Conservation (phyloP, 2,329 filamentous ascomycete genomes). For the Penicillium vulpinum region DNA sequence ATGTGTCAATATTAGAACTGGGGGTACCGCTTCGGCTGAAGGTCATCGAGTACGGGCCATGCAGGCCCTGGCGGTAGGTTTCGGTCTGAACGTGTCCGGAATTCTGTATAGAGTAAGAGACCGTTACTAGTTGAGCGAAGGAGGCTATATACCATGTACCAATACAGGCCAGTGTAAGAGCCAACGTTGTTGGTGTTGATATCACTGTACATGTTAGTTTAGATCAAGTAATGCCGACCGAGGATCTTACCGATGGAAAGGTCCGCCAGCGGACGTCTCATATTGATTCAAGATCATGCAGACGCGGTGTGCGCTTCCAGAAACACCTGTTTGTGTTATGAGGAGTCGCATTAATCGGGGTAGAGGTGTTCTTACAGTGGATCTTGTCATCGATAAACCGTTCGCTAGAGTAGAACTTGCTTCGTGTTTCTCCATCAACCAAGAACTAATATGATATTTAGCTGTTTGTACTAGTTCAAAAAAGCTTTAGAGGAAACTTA, state of each 20-base stretch:
- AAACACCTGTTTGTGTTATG: constrained; percentile 27
- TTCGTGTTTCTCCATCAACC: constrained; percentile 63
- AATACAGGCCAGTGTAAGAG: constrained; percentile 60
- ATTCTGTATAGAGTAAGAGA: constrained; percentile 46
- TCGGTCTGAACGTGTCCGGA: constrained; percentile 65
- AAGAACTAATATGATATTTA: constrained; percentile 46
- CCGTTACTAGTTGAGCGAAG: not conserved
- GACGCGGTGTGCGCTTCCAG: constrained; percentile 52
- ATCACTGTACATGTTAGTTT: constrained; percentile 43
- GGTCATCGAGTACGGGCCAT: constrained; percentile 64
- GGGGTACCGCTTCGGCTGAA: constrained; percentile 62
- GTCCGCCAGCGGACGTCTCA: constrained; percentile 65
- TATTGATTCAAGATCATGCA: constrained; percentile 61
- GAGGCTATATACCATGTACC: constrained; percentile 55
- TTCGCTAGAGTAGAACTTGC: constrained; percentile 69
- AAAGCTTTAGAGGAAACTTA: constrained; percentile 24
- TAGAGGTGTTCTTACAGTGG: constrained; percentile 51
- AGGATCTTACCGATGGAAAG: constrained; percentile 56
- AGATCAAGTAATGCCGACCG: not conserved
- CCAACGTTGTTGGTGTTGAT: constrained; percentile 67
- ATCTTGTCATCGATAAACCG: constrained; percentile 69
- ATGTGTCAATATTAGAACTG: constrained; percentile 52
- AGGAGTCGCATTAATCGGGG: not conserved
- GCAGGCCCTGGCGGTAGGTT: constrained; percentile 60
- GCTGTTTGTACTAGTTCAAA: not conserved